These are phyloP conservation scores for Cenchrus fungigraminus DNA, from an alignment of 176 grass and related monocot species.

Conservation along the genomic window DNA sequence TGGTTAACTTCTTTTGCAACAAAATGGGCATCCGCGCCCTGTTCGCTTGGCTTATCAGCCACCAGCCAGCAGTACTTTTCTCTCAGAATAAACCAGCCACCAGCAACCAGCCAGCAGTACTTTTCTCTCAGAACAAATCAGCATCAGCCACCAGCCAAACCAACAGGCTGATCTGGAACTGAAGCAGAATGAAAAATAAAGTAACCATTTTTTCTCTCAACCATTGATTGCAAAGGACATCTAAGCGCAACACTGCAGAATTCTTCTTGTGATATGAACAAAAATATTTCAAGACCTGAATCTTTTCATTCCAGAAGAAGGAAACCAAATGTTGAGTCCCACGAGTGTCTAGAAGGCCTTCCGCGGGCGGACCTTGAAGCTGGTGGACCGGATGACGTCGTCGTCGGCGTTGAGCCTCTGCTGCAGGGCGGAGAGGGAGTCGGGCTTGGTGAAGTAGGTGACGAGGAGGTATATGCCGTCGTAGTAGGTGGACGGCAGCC, in stretches of 20 bases:
- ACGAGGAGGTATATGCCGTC: slow-evolving; percentile 93
- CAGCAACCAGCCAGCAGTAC: too few relatives aligned
- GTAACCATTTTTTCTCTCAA: slow-evolving; percentile 8
- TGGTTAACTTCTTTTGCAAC: neutral
- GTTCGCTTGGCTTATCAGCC: too few relatives aligned
- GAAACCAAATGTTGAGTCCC: neutral
- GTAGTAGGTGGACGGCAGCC: slow-evolving; percentile 70
- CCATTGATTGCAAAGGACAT: neutral
- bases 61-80: too few relatives aligned
- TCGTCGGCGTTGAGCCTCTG: slow-evolving; percentile 63
- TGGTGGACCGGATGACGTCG: slow-evolving; percentile 72
- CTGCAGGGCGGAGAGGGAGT: slow-evolving; percentile 66
- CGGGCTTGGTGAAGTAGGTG: slow-evolving; percentile 91
- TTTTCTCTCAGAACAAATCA: too few relatives aligned
- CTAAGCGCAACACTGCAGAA: slow-evolving; percentile 5
- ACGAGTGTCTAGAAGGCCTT: slow-evolving; percentile 36
- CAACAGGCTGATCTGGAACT: neutral
- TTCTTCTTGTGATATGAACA: slow-evolving; percentile 44
- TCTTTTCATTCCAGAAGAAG: slow-evolving; percentile 5
- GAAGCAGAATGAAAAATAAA: too few relatives aligned
- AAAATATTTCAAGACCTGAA: slow-evolving; percentile 1
- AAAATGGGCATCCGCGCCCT: neutral
- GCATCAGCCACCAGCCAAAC: too few relatives aligned
- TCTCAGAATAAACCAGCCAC: too few relatives aligned
- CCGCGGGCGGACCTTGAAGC: slow-evolving; percentile 70